These are phyloP conservation scores for Macrophomina pseudophaseolina DNA, from an alignment of 2,329 filamentous ascomycete genomes.

Conservation along the genomic window DNA sequence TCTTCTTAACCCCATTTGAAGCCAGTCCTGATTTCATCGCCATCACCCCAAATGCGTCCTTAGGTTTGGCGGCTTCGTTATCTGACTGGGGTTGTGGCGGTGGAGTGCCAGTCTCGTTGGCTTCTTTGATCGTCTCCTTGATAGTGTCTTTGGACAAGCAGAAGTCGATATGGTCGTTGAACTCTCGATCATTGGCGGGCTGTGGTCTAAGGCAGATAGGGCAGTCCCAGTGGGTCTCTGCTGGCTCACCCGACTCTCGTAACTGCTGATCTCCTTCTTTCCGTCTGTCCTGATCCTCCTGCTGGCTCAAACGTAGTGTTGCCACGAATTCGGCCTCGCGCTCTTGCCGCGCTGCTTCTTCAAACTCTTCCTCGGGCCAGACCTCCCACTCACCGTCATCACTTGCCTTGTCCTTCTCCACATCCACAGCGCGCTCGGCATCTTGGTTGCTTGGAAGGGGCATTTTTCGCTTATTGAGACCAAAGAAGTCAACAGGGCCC, in stretches of 20 bases:
- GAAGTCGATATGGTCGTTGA: conserved; percentile 92
- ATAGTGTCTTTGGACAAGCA: conserved; percentile 89
- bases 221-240: conserved; percentile 71
- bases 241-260: conserved; percentile 32
- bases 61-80: neutral
- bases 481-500: conserved; percentile 81
- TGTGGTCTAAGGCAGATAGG: conserved; percentile 86
- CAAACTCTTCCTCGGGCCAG: conserved; percentile 71
- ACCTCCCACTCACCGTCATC: conserved; percentile 67
- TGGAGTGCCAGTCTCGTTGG: conserved; percentile 8
- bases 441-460: conserved; percentile 19
- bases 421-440: neutral
- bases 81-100: conserved; percentile 5
- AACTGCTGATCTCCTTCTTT: neutral
- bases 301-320: conserved; percentile 66
- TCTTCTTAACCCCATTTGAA: conserved; percentile 15
- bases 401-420: conserved; percentile 49
- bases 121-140: conserved; percentile 73
- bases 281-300: conserved; percentile 45
- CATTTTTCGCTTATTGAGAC: conserved; percentile 44
- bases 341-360: conserved; percentile 65
- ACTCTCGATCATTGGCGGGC: conserved; percentile 71
- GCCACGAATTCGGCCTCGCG: conserved; percentile 66
- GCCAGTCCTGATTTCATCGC: neutral
- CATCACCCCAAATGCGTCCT: conserved; percentile 19